These are phyloP conservation scores for Hericium erinaceus DNA, from an alignment of 768 basidiomycete species.

Conservation along the genomic window DNA sequence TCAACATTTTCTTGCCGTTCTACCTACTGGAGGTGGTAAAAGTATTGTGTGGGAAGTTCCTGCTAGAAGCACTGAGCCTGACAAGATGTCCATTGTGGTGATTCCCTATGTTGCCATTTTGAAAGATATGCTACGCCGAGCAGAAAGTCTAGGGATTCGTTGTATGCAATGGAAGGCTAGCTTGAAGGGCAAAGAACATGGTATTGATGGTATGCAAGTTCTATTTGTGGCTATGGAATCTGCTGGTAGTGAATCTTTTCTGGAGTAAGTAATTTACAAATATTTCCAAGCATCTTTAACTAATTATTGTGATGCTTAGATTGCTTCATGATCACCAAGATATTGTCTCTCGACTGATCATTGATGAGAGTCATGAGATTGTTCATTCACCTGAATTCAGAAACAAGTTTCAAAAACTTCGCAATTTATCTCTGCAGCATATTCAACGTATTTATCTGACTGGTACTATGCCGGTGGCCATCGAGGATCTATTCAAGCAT, in stretches of 20 bases:
- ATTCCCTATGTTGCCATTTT: not conserved
- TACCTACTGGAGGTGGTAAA: not conserved
- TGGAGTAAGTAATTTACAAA: not conserved
- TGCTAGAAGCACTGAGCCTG: not conserved
- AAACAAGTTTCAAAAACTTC: not conserved
- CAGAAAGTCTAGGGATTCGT: not conserved
- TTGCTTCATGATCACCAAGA: not conserved
- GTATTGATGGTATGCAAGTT: not conserved
- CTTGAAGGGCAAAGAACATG: not conserved
- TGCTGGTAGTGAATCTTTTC: not conserved
- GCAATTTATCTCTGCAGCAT: not conserved
- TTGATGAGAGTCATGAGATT: not conserved
- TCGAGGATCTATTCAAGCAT: not conserved
- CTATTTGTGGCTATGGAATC: not conserved
- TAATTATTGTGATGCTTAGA: not conserved
- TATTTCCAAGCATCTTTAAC: not conserved
- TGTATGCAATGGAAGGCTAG: not conserved
- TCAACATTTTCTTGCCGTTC: not conserved
- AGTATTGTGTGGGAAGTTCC: not conserved
- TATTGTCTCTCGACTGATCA: not conserved
- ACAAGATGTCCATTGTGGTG: not conserved
- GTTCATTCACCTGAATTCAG: not conserved
- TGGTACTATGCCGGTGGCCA: not conserved
- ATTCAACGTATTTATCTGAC: not conserved
- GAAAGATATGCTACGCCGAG: not conserved